Base-by-base conservation (phyloP, 768 basidiomycete genomes). In the Boletus subparvulus region DNA sequence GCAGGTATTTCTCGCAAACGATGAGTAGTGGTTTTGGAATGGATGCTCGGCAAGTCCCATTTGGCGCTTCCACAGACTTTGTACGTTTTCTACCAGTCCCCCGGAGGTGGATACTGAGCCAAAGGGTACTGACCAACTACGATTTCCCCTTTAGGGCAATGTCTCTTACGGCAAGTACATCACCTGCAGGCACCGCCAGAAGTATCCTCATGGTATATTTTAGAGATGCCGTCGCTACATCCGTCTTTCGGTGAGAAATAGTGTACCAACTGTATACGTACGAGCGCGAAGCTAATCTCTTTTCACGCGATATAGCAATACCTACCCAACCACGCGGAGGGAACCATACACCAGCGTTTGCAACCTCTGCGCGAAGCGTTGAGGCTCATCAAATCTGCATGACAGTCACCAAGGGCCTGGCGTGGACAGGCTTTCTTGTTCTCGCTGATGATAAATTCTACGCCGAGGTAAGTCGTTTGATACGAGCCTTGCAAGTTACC, bases 271-370 rank as follows among this genome's bases (percentile, higher is more conserved):
- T 50, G 55, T 50, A 26, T 17, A 6, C 35, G 17, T 26, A 6
- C 28, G 28, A 33, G 30, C 14, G 10, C 24, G 60, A 56, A 57
- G 43, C 61, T 74, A 21, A 69, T 70, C 8, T 61, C 66, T 58
- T 68, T 62, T 21, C 44, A 50, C 62, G 56, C 52, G 45, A 26
- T 33, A 32, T 47, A 88, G 87, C 84, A 30, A 90, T 92, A 51
- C 88, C 89, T n/a, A 87, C 87, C 7, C 74, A 76, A 59, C 81
- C 82, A 8, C 74, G 80, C 49, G 88, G 88, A 41, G 85, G 84
- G n/a, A 92, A 92, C 64, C 90, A 92, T 63, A 90, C 90, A 2
- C 76, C 83, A 11, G 81, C 76, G 5, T 92, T 91, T 68, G 74
- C 86, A 21, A 70, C 74, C 50, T 78, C 90, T 26, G 85, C 88